Evolutionary conservation across 306 rosid species (phyloP), one percentile per base, ranked within the genome.

Genomic region (Chamaecrista fasciculata): DNA sequence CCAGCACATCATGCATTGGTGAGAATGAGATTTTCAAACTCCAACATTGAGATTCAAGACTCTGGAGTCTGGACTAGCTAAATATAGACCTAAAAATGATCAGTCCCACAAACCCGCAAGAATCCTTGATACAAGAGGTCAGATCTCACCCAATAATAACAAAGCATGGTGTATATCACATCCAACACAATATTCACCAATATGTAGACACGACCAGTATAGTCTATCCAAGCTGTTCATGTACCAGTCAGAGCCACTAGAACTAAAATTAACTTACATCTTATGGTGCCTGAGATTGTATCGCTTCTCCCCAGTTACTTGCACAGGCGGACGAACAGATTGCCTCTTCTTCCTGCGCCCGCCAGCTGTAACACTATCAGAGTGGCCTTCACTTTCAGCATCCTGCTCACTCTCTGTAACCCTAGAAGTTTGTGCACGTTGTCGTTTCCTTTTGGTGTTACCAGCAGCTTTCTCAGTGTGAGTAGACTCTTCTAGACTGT

Each of bases 241-340:
- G 56, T 8, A 49, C 72, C 56, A 25, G 33, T 18, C 3, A 19
- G 64, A 34, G 62, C 77, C 36, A 50, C 57, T 66, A 65, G 63
- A 43, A 75, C 75, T 47, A 53, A 69, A 61, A 31, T n/a, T 51
- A 63, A 89, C 99, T 82, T 88, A 94, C 99, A 4, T 84, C 86
- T 80, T 85, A 65, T 76, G 95, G 36, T 69, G 86, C 78, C 99
- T 94, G 72, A 94, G 87, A 78, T 91, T 87, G 80, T 91, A 94
- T 63, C 96, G 81, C 66, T 50, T 86, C 80, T 78, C 89, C 34
- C 91, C 89, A 7, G 86, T 82, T 48, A 71, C 82, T 56, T 67
- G 87, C 58, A 78, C 74, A 3, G 84, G 36, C 26, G 87, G 65
- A 71, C 83, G 70, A 78, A 70, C 71, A 0, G 70, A 78, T 79